These are phyloP conservation scores for Globisporangium cystogenes DNA, from an alignment of 352 stramenopile genomes.

Conservation along the genomic window DNA sequence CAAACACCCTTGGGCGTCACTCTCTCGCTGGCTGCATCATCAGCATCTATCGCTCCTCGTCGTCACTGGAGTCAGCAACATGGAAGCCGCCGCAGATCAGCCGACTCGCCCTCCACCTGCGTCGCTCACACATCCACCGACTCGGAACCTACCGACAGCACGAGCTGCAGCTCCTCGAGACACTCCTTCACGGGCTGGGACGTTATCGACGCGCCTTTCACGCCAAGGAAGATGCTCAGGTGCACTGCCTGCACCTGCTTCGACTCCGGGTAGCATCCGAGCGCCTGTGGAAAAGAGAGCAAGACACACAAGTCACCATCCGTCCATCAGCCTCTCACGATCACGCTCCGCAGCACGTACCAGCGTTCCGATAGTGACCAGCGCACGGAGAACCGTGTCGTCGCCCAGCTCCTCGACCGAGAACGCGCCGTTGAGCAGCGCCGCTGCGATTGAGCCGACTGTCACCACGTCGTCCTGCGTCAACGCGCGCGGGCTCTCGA, in stretches of 20 bases:
- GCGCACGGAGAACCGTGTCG: constrained; percentile 60
- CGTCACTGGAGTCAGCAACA: not conserved
- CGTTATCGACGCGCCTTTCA: constrained; percentile 36
- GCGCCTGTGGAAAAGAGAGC: constrained; percentile 18
- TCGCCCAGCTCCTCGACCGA: constrained; percentile 66
- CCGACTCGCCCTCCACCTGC: not conserved
- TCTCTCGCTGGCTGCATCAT: too few relatives aligned
- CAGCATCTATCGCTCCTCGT: not conserved
- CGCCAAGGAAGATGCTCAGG: constrained; percentile 43
- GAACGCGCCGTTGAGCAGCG: constrained; percentile 43
- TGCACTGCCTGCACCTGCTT: constrained; percentile 50
- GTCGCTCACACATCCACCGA: constrained; percentile 1
- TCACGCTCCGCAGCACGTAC: constrained; percentile 19
- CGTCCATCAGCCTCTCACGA: not conserved
- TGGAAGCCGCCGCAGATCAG: not conserved
- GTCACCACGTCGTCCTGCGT: constrained; percentile 43
- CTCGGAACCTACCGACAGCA: constrained; percentile 16
- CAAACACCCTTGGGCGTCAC: not conserved
- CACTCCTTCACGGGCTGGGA: constrained; percentile 45
- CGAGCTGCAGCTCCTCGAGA: constrained; percentile 41
- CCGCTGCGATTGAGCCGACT: constrained; percentile 40
- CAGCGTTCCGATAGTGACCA: constrained; percentile 64
- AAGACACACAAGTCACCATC: not conserved
- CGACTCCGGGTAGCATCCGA: constrained; percentile 25
- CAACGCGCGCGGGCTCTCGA: constrained; percentile 24